phyloP scores from a whole-genome alignment of 805 yeast species.

The Saturnispora galanensis region DNA sequence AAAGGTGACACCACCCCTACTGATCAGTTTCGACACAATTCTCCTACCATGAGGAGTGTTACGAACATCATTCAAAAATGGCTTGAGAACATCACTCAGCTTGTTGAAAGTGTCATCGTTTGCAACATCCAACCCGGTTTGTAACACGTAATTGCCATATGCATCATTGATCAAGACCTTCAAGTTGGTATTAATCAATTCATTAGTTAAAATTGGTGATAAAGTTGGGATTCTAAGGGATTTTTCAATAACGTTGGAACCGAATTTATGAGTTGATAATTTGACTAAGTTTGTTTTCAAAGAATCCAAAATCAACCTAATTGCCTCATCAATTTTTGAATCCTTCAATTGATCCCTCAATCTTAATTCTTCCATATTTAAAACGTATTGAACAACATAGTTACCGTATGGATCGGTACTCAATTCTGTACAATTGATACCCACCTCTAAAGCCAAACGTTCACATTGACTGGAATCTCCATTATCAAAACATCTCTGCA shows the following conservation, averaged over 20 bases:
- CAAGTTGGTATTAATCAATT: slow-evolving; percentile 31
- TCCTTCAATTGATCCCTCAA: slow-evolving; percentile 20
- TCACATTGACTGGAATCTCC: slow-evolving; percentile 65
- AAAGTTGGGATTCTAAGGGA: slow-evolving; percentile 39
- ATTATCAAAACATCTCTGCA: slow-evolving; percentile 89
- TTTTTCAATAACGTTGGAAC: slow-evolving; percentile 52
- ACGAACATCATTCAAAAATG: slow-evolving; percentile 67
- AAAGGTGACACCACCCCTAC: slow-evolving; percentile 23
- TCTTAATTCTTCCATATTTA: slow-evolving; percentile 32
- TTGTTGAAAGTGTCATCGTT: slow-evolving; percentile 40
- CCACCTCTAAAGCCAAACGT: slow-evolving; percentile 57
- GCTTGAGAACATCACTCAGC: slow-evolving; percentile 52
- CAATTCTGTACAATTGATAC: slow-evolving; percentile 55
- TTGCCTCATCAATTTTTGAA: slow-evolving; percentile 25
- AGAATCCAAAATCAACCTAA: slow-evolving; percentile 21
- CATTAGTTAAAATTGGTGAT: slow-evolving; percentile 35
- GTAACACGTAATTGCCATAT: slow-evolving; percentile 50
- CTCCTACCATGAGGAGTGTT: slow-evolving; percentile 96
- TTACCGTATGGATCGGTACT: slow-evolving; percentile 94
- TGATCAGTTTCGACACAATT: slow-evolving; percentile 54
- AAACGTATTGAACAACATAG: slow-evolving; percentile 90
- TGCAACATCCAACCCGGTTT: slow-evolving; percentile 50
- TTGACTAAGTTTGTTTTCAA: slow-evolving; percentile 26
- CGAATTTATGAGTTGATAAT: slow-evolving; percentile 50
- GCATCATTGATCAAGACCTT: slow-evolving; percentile 44